Evolutionary conservation across 257 asterid species (phyloP), one percentile per base, ranked within the genome.

Genomic region (Capsicum chinense): DNA sequence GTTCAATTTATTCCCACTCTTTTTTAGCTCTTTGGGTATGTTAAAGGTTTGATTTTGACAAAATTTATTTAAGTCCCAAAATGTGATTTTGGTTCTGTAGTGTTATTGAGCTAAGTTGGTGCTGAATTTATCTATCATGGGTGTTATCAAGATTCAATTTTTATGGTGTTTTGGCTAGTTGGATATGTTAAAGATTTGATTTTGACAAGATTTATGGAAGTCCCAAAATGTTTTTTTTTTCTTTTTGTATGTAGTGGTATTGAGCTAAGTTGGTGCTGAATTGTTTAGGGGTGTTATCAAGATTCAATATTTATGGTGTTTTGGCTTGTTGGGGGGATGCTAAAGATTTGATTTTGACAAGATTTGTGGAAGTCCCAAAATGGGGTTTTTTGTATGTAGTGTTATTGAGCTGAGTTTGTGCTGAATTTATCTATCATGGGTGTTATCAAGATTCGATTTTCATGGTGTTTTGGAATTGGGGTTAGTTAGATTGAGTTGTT

Each of bases 31-130:
- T 44, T 16, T 71, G 79, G 64, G 64, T 54, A 14, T 78, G 48
- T 52, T 7, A 14, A 78, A 26, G 81, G 54, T 78, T 78, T 78
- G 64, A 78, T 54, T 78, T 78, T 78, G 50, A 12, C 81, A 78
- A 56, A 15, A 78, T 54, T 54, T 78, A 5, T 14, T 47, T 78
- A 26, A 33, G 26, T 26, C 64, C 50, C 62, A 26, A 50, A 11
- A 52, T 54, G 63, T 26, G 48, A 14, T 78, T 21, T 54, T 54
- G 26, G 50, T 5, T 54, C 26, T 52, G 26, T 78, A 26, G 5
- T 19, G 7, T 74, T 48, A 48, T 50, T 12, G 11, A 50, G 60
- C 19, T 48, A 50, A 74, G 11, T 9, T 19, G 44, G 60, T 74
- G 60, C 60, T 74, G 42, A 48, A 21, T 5, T 19, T 48, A n/a